Percentiles rank a stretch among this genome's conserved stretches.
Evolutionary conservation across 129 eudicot species (phyloP).

Genomic region (Escallonia herrerae): DNA sequence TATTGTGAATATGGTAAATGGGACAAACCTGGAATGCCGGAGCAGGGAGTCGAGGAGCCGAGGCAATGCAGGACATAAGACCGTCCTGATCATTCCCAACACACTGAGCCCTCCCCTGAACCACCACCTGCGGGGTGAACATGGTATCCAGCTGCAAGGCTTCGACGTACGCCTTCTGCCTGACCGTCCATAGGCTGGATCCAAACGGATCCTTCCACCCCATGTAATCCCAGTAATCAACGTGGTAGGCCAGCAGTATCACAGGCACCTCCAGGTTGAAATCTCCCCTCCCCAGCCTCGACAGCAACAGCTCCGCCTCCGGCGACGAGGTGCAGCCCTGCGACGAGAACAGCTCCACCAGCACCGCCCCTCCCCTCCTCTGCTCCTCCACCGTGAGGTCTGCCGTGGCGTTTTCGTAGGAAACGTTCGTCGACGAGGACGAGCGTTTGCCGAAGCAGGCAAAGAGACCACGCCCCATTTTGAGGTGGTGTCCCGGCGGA

Average conservation of each 20-base stretch:
- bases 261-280: constrained; percentile 55
- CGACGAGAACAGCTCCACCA: constrained; percentile 86
- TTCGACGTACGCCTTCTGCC: constrained; percentile 87
- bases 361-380: constrained; percentile 47
- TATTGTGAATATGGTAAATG: too few species aligned
- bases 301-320: constrained; percentile 76
- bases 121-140: constrained; percentile 83
- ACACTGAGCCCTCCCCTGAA: constrained; percentile 66
- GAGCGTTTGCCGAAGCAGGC: constrained; percentile 46
- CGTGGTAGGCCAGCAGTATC: constrained; percentile 69
- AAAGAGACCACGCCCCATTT: constrained; percentile 57
- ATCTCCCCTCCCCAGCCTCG: constrained; percentile 85
- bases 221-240: constrained; percentile 85
- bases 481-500: constrained; percentile 11
- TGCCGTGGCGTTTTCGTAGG: constrained; percentile 26
- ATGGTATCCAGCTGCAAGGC: constrained; percentile 68
- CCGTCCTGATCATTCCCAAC: constrained; percentile 61
- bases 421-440: constrained; percentile 9
- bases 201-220: constrained; percentile 94
- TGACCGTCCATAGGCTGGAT: constrained; percentile 79
- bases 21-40: constrained; percentile 63
- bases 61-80: constrained; percentile 28
- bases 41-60: constrained; percentile 53
- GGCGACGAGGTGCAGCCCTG: constrained; percentile 88
- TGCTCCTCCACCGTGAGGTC: constrained; percentile 42